These are phyloP conservation scores for Tolypocladium ovalisporum DNA, from an alignment of 2,329 filamentous ascomycete species.

Conservation along the genomic window DNA sequence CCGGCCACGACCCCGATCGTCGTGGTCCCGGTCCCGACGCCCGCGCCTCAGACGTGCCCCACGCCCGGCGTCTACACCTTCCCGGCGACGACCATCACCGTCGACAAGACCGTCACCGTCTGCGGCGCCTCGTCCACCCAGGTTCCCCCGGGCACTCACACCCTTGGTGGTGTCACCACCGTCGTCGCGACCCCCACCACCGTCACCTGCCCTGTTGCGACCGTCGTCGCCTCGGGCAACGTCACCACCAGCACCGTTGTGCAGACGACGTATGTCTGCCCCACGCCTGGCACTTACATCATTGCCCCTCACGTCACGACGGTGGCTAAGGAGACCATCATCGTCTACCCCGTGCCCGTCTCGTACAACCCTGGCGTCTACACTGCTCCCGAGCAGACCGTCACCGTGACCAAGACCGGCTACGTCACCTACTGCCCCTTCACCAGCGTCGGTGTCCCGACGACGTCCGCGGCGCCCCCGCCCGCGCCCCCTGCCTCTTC, in stretches of 20 bases:
- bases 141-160: constrained; percentile 54
- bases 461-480: constrained; percentile 15
- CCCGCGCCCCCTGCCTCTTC: constrained; percentile 1
- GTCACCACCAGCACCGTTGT: constrained; percentile 57
- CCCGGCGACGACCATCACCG: constrained; percentile 58
- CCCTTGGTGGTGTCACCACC: constrained; percentile 62
- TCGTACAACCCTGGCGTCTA: constrained; percentile 61
- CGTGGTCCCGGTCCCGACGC: constrained; percentile 39
- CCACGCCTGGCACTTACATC: constrained; percentile 63
- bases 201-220: constrained; percentile 59
- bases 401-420: constrained; percentile 59
- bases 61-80: constrained; percentile 66
- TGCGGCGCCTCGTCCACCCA: constrained; percentile 51
- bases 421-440: constrained; percentile 64
- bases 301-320: constrained; percentile 57
- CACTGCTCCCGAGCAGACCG: constrained; percentile 53
- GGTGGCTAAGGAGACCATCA: constrained; percentile 39
- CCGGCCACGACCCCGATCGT: constrained; percentile 29
- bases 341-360: constrained; percentile 56
- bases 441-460: constrained; percentile 30
- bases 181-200: constrained; percentile 56
- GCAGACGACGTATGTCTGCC: constrained; percentile 64
- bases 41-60: constrained; percentile 41
- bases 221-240: constrained; percentile 43
- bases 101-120: constrained; percentile 57